These are phyloP conservation scores for Excoecaria agallocha DNA, from an alignment of 345 rosid genomes.

Conservation along the genomic window DNA sequence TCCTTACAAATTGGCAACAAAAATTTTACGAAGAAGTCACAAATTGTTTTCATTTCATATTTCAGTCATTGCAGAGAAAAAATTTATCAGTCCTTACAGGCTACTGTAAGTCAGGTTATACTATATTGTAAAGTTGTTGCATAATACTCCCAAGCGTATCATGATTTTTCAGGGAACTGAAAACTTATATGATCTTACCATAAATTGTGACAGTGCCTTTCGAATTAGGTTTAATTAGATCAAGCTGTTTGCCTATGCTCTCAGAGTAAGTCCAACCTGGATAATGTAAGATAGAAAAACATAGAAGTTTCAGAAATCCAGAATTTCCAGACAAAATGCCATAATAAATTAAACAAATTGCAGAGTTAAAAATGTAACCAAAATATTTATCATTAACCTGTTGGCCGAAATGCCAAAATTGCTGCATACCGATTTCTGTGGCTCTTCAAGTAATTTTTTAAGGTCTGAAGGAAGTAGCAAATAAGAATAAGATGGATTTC, in stretches of 20 bases:
- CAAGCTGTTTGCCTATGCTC: slow-evolving; percentile 53
- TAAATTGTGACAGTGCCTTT: slow-evolving; percentile 62
- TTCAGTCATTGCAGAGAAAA: too few relatives aligned
- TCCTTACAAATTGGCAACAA: not conserved
- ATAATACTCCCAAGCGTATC: not conserved
- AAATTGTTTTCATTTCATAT: not conserved
- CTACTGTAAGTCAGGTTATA: not conserved
- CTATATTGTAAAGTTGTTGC: not conserved
- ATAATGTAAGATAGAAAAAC: slow-evolving; percentile 3
- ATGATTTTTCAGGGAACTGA: not conserved
- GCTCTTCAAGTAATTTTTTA: slow-evolving; percentile 48
- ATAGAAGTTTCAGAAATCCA: not conserved
- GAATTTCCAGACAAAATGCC: not conserved
- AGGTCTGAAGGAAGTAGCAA: slow-evolving; percentile 34
- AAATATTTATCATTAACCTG: slow-evolving; percentile 40
- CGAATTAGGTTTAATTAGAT: slow-evolving; percentile 56
- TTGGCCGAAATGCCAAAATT: slow-evolving; percentile 74
- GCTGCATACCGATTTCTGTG: slow-evolving; percentile 44
- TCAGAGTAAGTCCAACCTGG: slow-evolving; percentile 82
- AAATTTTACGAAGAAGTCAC: not conserved
- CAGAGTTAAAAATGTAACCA: not conserved
- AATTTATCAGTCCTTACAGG: slow-evolving; percentile 1
- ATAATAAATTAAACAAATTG: not conserved
- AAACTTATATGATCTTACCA: slow-evolving; percentile 44
- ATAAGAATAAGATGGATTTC: not conserved